phyloP scores from a whole-genome alignment of 257 asterid genomes.

The Prunella vulgaris region DNA sequence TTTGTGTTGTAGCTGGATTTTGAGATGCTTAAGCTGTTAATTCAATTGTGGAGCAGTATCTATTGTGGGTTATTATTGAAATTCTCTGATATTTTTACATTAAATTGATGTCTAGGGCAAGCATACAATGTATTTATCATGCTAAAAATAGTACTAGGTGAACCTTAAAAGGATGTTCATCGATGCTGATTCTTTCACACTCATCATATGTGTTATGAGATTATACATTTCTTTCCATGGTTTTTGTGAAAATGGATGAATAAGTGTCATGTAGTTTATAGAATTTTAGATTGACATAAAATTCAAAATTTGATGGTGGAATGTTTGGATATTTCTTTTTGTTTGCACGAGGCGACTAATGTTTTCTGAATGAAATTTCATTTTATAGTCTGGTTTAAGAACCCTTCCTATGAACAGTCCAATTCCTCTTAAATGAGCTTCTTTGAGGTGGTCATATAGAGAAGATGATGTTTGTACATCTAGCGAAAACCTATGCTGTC shows the following conservation, averaged over 20 bases:
- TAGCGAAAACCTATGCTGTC: background rate
- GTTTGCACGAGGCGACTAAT: background rate
- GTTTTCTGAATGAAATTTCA: background rate
- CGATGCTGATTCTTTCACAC: background rate
- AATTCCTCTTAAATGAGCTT: background rate
- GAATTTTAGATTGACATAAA: background rate
- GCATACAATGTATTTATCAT: background rate
- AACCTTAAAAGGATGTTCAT: background rate
- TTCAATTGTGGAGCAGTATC: background rate
- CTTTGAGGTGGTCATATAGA: background rate
- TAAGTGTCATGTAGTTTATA: background rate
- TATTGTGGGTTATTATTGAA: background rate
- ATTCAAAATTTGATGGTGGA: background rate
- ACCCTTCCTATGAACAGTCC: background rate
- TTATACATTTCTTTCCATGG: background rate
- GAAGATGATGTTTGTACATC: background rate
- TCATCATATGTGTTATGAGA: background rate
- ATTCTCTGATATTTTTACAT: background rate
- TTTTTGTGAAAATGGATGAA: background rate
- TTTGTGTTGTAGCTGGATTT: constrained; percentile 18
- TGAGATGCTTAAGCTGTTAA: background rate
- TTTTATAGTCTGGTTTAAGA: background rate
- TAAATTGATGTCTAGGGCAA: background rate
- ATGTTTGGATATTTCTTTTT: background rate
- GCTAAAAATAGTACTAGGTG: background rate